phyloP scores from a whole-genome alignment of 768 basidiomycete species.

The Rhizopogon vulgaris region DNA sequence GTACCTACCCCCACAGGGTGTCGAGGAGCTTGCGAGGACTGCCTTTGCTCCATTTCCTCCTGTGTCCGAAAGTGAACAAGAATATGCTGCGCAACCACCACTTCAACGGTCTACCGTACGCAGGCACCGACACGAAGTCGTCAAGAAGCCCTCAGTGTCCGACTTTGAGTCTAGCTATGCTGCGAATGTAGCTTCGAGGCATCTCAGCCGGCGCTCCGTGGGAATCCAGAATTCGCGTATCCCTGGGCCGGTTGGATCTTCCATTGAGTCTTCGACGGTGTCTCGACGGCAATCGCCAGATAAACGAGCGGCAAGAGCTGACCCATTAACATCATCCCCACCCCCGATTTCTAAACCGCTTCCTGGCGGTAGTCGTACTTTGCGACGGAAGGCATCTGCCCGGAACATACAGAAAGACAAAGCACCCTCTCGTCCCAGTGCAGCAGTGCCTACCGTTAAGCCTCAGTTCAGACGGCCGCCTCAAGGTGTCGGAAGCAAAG shows the following conservation, averaged over 20 bases:
- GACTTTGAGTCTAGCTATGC: constrained; percentile 92
- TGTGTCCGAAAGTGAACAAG: constrained; percentile 81
- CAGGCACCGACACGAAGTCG: constrained; percentile 40
- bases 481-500: constrained; percentile 54
- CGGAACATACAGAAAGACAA: constrained; percentile 33
- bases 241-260: constrained; percentile 43
- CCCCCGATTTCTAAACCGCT: constrained; percentile 15
- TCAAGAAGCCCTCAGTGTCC: constrained; percentile 58
- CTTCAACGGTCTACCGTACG: constrained; percentile 34
- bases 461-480: constrained; percentile 50
- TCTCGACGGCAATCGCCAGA: constrained; percentile 73
- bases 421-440: constrained; percentile 34
- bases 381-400: constrained; percentile 30
- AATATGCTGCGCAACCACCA: constrained; percentile 34
- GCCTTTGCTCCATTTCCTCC: constrained; percentile 54
- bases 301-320: constrained; percentile 45
- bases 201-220: constrained; percentile 46
- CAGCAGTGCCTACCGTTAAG: constrained; percentile 31
- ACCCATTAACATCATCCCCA: constrained; percentile 24
- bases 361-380: constrained; percentile 26
- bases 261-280: constrained; percentile 49
- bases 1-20: constrained; percentile 63
- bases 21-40: constrained; percentile 66
- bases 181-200: constrained; percentile 81
- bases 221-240: constrained; percentile 34